phyloP scores from a whole-genome alignment of 2,329 filamentous ascomycete species.

The Curvularia eragrostidis region DNA sequence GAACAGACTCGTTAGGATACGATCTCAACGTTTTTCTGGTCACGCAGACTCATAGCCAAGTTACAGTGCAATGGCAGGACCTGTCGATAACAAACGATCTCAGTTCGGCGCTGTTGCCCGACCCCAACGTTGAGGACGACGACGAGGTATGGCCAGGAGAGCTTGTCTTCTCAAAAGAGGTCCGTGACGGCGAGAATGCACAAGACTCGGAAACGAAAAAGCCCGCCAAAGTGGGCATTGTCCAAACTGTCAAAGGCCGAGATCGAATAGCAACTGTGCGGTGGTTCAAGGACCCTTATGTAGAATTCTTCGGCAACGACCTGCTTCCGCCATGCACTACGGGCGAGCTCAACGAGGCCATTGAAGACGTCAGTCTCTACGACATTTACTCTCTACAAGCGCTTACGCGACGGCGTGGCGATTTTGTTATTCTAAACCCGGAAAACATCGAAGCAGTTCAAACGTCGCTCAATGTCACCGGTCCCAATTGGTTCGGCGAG shows the following conservation, averaged over 20 bases:
- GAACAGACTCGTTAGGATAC: conserved; percentile 59
- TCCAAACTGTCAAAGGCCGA: conserved; percentile 62
- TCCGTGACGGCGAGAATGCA: conserved; percentile 21
- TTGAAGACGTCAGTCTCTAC: conserved; percentile 64
- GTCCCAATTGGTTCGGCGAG: conserved; percentile 62
- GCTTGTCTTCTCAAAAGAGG: conserved; percentile 58
- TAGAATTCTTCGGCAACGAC: conserved; percentile 44
- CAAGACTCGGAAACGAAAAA: conserved; percentile 44
- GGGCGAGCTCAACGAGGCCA: conserved; percentile 50
- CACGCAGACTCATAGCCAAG: conserved; percentile 56
- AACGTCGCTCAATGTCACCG: conserved; percentile 24
- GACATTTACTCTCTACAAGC: conserved; percentile 61
- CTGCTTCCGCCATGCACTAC: conserved; percentile 54
- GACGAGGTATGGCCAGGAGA: conserved; percentile 65
- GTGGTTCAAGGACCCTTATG: conserved; percentile 56
- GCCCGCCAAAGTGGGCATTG: conserved; percentile 61
- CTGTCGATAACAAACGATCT: conserved; percentile 57
- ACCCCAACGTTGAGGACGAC: conserved; percentile 60
- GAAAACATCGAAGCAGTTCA: conserved; percentile 23
- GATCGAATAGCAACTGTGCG: conserved; percentile 63
- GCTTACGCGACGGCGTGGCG: conserved; percentile 58
- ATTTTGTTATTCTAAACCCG: conserved; percentile 60
- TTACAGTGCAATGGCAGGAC: conserved; percentile 66
- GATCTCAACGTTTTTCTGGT: conserved; percentile 66
- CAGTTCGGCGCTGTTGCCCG: conserved; percentile 57